Evolutionary conservation across 2,329 filamentous ascomycete species (phyloP).

Genomic region (Monilinia laxa): DNA sequence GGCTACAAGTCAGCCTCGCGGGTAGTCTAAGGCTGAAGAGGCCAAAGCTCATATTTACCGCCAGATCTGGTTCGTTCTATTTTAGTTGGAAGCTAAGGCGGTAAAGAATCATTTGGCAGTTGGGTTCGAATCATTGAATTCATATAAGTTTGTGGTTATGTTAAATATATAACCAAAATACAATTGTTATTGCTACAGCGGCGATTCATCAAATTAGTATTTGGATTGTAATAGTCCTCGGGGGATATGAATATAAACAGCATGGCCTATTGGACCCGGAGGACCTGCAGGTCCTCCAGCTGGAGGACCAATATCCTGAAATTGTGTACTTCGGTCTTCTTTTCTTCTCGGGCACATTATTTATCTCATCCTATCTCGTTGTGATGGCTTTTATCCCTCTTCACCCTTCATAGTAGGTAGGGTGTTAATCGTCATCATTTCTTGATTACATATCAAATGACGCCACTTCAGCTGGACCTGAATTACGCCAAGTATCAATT

Average conservation of each 20-base stretch:
- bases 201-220: not conserved
- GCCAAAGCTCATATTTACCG: not conserved
- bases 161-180: not conserved
- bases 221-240: not conserved
- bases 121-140: not conserved
- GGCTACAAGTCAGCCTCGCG: constrained; percentile 11
- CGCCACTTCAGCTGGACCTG: not conserved
- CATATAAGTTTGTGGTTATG: not conserved
- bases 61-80: not conserved
- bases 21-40: not conserved
- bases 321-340: not conserved
- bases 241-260: not conserved
- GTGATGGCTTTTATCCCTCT: not conserved
- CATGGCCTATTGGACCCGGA: not conserved
- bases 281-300: not conserved
- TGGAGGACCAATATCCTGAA: not conserved
- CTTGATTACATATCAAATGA: not conserved
- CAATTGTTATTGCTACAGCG: not conserved
- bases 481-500: constrained; percentile 2
- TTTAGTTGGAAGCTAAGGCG: too few species aligned
- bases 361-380: not conserved
- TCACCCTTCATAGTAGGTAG: not conserved
- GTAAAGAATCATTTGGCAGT: not conserved
- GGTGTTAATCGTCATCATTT: not conserved
- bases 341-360: not conserved